Conservation (phyloP, 1,284 basidiomycete species). For the Coniferiporia sulphurascens region DNA sequence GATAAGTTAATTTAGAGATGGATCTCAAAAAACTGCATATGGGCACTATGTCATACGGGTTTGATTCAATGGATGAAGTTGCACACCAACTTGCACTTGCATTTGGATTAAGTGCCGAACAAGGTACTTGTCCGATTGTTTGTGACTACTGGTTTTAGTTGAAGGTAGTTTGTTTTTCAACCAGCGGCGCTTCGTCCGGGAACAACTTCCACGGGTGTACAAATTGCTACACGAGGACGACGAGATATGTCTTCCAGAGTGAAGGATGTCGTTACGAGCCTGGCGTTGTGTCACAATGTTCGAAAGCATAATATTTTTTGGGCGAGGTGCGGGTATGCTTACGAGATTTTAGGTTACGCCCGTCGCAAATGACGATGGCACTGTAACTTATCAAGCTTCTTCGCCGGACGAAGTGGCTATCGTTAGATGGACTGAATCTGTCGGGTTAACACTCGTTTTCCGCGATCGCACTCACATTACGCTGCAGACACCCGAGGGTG, state of each 20-base stretch:
- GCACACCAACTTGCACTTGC: slow-evolving; percentile 81
- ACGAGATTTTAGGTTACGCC: slow-evolving; percentile 78
- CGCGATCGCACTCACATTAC: slow-evolving; percentile 88
- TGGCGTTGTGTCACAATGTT: slow-evolving; percentile 96
- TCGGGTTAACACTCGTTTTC: slow-evolving; percentile 83
- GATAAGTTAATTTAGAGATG: slow-evolving; percentile 69
- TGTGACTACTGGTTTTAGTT: not conserved
- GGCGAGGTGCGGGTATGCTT: not conserved
- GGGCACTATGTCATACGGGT: slow-evolving; percentile 97
- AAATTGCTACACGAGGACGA: slow-evolving; percentile 77
- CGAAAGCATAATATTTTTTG: slow-evolving; percentile 25
- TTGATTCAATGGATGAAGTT: slow-evolving; percentile 98
- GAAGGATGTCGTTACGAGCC: slow-evolving; percentile 89
- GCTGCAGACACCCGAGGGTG: slow-evolving; percentile 64
- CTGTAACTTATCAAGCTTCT: slow-evolving; percentile 94
- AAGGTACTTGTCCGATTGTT: slow-evolving; percentile 28
- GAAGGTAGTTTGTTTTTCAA: not conserved
- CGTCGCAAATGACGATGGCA: slow-evolving; percentile 89
- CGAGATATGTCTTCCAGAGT: slow-evolving; percentile 94
- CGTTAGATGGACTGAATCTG: slow-evolving; percentile 95
- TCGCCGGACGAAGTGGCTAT: slow-evolving; percentile 99
- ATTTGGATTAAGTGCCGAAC: slow-evolving; percentile 60
- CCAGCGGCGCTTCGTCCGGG: slow-evolving; percentile 41
- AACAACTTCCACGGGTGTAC: slow-evolving; percentile 66
- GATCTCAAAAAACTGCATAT: slow-evolving; percentile 98